Percentiles rank a stretch among this genome's conserved stretches.
Conservation (phyloP, 257 asterid genomes). For the Ehretia macrophylla region DNA sequence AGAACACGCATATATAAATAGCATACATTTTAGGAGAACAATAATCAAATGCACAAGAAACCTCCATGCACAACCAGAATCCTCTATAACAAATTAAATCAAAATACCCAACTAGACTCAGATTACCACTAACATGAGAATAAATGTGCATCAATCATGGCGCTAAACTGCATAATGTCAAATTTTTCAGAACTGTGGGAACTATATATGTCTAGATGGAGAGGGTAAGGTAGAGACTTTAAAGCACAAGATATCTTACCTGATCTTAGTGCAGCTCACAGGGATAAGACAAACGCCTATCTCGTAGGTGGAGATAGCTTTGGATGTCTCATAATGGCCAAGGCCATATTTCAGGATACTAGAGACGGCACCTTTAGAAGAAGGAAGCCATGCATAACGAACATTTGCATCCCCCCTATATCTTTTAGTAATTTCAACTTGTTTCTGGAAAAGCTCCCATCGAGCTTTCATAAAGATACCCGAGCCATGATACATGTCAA, state of each 20-base stretch:
- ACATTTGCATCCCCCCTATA: slow-evolving; percentile 71
- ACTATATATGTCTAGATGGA: too few species aligned
- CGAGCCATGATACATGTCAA: slow-evolving; percentile 37
- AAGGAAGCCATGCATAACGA: slow-evolving; percentile 87
- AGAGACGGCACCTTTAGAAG: slow-evolving; percentile 41
- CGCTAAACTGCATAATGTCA: too few species aligned
- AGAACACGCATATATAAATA: too few species aligned
- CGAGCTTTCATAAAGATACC: slow-evolving; percentile 43
- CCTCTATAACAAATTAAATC: too few species aligned
- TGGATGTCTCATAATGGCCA: slow-evolving; percentile 38
- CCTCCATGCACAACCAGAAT: too few species aligned
- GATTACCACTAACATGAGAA: too few species aligned
- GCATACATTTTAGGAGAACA: too few species aligned
- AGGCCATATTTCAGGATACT: slow-evolving; percentile 60
- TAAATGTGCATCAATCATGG: too few species aligned
- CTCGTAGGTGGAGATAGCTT: slow-evolving; percentile 37
- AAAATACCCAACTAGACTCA: too few species aligned
- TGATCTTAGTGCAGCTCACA: slow-evolving; percentile 58
- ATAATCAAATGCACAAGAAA: too few species aligned
- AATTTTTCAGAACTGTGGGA: too few species aligned
- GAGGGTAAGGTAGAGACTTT: background rate
- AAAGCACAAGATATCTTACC: slow-evolving; percentile 40
- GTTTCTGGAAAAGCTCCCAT: slow-evolving; percentile 69
- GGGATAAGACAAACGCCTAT: slow-evolving; percentile 71
- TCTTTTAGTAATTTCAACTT: slow-evolving; percentile 53